Conservation (phyloP, 495 filamentous ascomycete species). For the Bacidia gigantensis region DNA sequence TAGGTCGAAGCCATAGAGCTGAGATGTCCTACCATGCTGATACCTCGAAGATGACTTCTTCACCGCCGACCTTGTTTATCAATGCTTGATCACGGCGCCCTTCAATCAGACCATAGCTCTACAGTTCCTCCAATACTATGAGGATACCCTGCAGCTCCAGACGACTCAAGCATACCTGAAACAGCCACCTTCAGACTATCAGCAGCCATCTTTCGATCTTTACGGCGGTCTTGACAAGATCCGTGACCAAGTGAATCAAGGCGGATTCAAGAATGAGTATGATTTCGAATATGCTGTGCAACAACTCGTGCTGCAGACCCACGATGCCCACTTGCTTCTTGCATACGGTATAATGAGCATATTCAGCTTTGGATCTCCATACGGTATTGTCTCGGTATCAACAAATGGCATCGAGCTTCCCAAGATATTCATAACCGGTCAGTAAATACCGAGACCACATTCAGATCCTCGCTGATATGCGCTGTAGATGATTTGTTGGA, state of each 20-base stretch:
- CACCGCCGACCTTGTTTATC: slow-evolving; percentile 28
- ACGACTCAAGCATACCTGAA: slow-evolving; percentile 41
- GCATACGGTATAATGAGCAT: slow-evolving; percentile 27
- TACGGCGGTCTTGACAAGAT: slow-evolving; percentile 31
- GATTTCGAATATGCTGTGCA: slow-evolving; percentile 37
- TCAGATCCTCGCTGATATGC: not conserved
- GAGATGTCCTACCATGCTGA: not conserved
- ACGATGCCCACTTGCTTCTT: slow-evolving; percentile 35
- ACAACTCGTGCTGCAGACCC: slow-evolving; percentile 25
- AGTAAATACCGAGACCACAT: not conserved
- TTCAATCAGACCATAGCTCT: slow-evolving; percentile 38
- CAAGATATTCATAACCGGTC: slow-evolving; percentile 24
- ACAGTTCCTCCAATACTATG: slow-evolving; percentile 39
- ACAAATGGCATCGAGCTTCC: slow-evolving; percentile 34
- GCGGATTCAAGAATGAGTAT: slow-evolving; percentile 33
- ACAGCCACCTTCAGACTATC: slow-evolving; percentile 40
- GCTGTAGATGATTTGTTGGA: slow-evolving; percentile 12
- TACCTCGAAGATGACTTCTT: slow-evolving; percentile 14
- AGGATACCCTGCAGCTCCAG: slow-evolving; percentile 44
- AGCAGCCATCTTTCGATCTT: slow-evolving; percentile 40
- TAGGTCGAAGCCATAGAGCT: not conserved
- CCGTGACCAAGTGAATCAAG: slow-evolving; percentile 25
- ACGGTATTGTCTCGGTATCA: slow-evolving; percentile 34
- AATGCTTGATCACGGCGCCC: slow-evolving; percentile 42
- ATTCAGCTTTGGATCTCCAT: slow-evolving; percentile 34